Percentiles rank a stretch among this genome's conserved stretches.
Conservation (phyloP, 495 filamentous ascomycete species). For the Delitschia confertaspora region DNA sequence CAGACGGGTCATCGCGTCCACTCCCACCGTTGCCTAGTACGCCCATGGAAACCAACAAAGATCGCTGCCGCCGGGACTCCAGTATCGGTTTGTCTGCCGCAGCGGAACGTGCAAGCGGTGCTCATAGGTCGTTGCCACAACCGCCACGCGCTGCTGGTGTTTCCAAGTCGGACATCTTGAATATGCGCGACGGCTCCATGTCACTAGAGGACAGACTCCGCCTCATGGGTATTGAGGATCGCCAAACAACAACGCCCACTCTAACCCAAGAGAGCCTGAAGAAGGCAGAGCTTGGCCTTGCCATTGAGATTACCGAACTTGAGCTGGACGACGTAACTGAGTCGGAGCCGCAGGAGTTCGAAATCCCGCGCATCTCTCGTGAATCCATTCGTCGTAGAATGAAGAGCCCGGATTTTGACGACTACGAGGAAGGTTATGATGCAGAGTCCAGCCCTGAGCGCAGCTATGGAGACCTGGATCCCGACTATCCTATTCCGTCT, state of each 20-base stretch:
- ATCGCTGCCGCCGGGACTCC: constrained; percentile 27
- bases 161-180: constrained; percentile 62
- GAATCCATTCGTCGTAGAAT: constrained; percentile 88
- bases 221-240: constrained; percentile 69
- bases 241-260: constrained; percentile 22
- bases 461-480: constrained; percentile 51
- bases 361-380: constrained; percentile 66
- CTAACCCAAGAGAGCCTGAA: constrained; percentile 24
- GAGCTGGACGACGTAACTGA: constrained; percentile 21
- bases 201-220: constrained; percentile 71
- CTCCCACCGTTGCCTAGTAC: constrained; percentile 34
- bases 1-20: constrained; percentile 31
- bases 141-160: constrained; percentile 54
- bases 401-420: constrained; percentile 52
- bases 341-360: constrained; percentile 26
- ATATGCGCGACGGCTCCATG: constrained; percentile 59
- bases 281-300: constrained; percentile 16
- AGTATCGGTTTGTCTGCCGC: constrained; percentile 47
- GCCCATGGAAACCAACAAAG: constrained; percentile 19
- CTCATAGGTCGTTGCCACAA: constrained; percentile 55
- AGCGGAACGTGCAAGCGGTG: constrained; percentile 52
- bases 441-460: constrained; percentile 42
- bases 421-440: constrained; percentile 33
- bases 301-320: constrained; percentile 15
- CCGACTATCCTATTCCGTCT: constrained; percentile 77